Evolutionary conservation across 169 alveolate species (phyloP), one percentile per base, ranked within the genome.

Genomic region (Toxoplasma gondii): DNA sequence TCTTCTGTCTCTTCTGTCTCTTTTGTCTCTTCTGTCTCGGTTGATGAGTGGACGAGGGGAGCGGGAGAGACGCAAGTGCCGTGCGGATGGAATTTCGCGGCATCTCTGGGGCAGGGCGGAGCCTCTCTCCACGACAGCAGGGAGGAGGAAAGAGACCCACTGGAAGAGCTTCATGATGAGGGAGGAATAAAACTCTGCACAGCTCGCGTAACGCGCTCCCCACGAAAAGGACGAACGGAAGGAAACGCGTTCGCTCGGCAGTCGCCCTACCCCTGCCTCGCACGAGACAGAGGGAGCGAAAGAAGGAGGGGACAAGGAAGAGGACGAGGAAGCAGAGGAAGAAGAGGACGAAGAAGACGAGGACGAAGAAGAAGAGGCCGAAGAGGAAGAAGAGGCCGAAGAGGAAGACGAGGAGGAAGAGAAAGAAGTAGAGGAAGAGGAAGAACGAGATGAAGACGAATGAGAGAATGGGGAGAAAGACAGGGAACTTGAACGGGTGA

Each of bases 281-380:
- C 58, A 4, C 4, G 58, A 12, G 22, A 49, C 58, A 49, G 58
- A 4, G 58, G 45, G 44, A 80, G 88, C 4, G 24, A 17, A 17
- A 27, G 88, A 80, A 80, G 45, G 53, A 41, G 88, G 36, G 17
- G 86, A 34, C 86, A 34, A n/a, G 41, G 86, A 78, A 78, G 86
- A 78, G 86, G 22, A 27, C 16, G 38, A 78, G 44, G 31, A 16
- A 78, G 86, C 22, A 17, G 86, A 17, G 34, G 34, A 31, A 34
- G 44, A 27, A 31, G 38, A 34, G 86, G 41, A 78, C 22, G 41
- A 34, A 31, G 44, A 34, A 78, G 22, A 34, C 86, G 41, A 34
- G 31, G 86, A 78, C 17, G 86, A 78, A 78, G 38, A 17, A 17
- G 22, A 78, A 78, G 38, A 78, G 31, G 86, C 31, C 41, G 41